Evolutionary conservation across 2,329 filamentous ascomycete genomes (phyloP).

Genomic region (Zopfia rhizophila): DNA sequence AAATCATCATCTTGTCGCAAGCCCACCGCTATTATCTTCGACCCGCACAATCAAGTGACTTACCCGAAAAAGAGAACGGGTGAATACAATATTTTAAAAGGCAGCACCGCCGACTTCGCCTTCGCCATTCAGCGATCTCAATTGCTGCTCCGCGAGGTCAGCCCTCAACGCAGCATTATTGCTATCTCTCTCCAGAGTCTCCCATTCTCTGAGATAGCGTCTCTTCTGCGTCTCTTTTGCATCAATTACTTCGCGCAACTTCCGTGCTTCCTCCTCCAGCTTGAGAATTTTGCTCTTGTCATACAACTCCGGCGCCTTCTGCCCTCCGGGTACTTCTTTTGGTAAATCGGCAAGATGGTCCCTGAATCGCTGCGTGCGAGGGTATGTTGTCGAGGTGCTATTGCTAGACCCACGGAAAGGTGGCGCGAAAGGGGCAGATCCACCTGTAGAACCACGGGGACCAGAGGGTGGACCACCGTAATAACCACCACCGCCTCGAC

Average conservation of each 20-base stretch:
- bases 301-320: conserved; percentile 54
- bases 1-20: not conserved
- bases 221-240: conserved; percentile 58
- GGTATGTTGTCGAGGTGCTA: conserved; percentile 57
- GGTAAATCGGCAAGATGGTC: conserved; percentile 56
- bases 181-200: conserved; percentile 55
- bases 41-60: too few species aligned
- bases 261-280: conserved; percentile 60
- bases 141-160: conserved; percentile 59
- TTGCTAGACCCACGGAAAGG: conserved; percentile 56
- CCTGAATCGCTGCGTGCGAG: conserved; percentile 59
- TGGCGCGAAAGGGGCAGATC: conserved; percentile 43
- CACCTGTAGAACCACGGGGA: conserved; percentile 41
- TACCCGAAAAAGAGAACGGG: too few species aligned
- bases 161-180: conserved; percentile 57
- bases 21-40: too few species aligned
- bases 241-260: conserved; percentile 57
- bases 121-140: conserved; percentile 55
- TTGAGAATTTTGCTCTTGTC: conserved; percentile 57
- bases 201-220: conserved; percentile 58
- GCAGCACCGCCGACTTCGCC: conserved; percentile 49
- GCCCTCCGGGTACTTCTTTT: conserved; percentile 56
- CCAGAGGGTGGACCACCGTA: conserved; percentile 45
- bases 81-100: too few species aligned
- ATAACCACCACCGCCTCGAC: conserved; percentile 41